A percentile compares a stretch with the other conserved stretches of the same genome.
These are phyloP conservation scores for Naganishia kalamii DNA, from an alignment of 768 basidiomycete species.

Conservation along the genomic window DNA sequence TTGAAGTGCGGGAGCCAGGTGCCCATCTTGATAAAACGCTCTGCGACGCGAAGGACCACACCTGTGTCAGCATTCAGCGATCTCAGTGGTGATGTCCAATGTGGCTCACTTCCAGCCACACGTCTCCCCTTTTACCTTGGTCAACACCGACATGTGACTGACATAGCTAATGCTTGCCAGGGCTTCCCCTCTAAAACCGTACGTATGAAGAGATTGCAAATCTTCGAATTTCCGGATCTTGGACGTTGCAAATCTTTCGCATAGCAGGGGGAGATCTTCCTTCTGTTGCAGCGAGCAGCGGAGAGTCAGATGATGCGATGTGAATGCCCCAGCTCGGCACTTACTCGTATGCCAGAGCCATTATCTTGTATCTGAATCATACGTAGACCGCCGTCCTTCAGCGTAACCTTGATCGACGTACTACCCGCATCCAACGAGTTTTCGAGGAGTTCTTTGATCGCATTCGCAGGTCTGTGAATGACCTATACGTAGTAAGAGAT, in stretches of 20 bases:
- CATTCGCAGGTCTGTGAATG: conserved; percentile 84
- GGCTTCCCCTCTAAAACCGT: conserved; percentile 96
- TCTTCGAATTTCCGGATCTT: conserved; percentile 84
- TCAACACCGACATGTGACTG: conserved; percentile 72
- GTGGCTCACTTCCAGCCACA: conserved; percentile 86
- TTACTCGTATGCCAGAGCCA: conserved; percentile 83
- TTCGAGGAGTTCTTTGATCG: conserved; percentile 90
- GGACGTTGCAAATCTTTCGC: conserved; percentile 91
- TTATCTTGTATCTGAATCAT: conserved; percentile 94
- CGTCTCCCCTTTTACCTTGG: conserved; percentile 71
- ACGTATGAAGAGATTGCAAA: conserved; percentile 72
- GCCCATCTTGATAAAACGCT: conserved; percentile 74
- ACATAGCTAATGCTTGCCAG: conserved; percentile 93
- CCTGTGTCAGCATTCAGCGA: background rate
- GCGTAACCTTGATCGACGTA: conserved; percentile 73
- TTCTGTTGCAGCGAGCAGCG: conserved; percentile 54
- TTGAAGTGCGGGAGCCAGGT: conserved; percentile 53
- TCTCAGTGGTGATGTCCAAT: too few species aligned
- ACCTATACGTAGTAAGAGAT: conserved; percentile 54
- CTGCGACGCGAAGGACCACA: conserved; percentile 47
- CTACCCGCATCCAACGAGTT: conserved; percentile 91
- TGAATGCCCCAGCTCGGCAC: conserved; percentile 32
- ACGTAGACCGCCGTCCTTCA: conserved; percentile 95
- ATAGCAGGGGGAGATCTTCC: conserved; percentile 78
- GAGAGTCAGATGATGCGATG: background rate